Evolutionary conservation across 225 moss, liverwort and hornwort species (phyloP), one percentile per base, ranked within the genome.

Genomic region (Physcomitrium patens): DNA sequence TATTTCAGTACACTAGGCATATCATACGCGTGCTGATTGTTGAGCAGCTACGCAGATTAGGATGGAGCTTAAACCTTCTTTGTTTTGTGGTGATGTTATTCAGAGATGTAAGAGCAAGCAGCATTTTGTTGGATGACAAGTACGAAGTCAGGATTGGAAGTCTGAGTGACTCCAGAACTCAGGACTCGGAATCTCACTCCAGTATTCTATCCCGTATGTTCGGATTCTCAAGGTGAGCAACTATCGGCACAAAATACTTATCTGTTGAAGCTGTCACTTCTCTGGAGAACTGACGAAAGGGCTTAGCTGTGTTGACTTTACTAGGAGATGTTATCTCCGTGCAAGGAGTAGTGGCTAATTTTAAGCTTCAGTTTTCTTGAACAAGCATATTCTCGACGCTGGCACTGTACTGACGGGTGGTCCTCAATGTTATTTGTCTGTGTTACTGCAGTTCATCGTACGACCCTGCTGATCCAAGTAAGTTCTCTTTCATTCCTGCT

Each of bases 141-240:
- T 97, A 84, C 67, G 96, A 97, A 84, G 94, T 97, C 48, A 86
- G 94, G 70, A 84, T 97, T 37, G 96, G 94, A 23, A 97, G 96
- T 71, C 75, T 97, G 54, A 80, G 86, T 55, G 94, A 97, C 41
- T 79, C 88, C 55, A 84, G 90, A 65, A 72, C 89, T 12, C 94
- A 97, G 74, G 92, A 94, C 83, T 87, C 89, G 52, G 96, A 97
- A 42, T 71, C 85, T 26, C 89, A 92, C 47, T 85, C 96, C 27
- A 86, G 47, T 47, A 81, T 86, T 50, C 82, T 97, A 19, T 85
- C 92, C 27, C 88, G 92, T 61, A 81, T 97, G 65, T 86, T 97
- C 12, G 91, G 94, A 37, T 60, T 94, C 16, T 97, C 96, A 68
- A 86, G 83, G 89, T 89, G 31, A 37, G 31, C 31, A 67, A 80